Base-by-base conservation (phyloP, 2,329 filamentous ascomycete genomes). In the Aspergillus thermomutatus region DNA sequence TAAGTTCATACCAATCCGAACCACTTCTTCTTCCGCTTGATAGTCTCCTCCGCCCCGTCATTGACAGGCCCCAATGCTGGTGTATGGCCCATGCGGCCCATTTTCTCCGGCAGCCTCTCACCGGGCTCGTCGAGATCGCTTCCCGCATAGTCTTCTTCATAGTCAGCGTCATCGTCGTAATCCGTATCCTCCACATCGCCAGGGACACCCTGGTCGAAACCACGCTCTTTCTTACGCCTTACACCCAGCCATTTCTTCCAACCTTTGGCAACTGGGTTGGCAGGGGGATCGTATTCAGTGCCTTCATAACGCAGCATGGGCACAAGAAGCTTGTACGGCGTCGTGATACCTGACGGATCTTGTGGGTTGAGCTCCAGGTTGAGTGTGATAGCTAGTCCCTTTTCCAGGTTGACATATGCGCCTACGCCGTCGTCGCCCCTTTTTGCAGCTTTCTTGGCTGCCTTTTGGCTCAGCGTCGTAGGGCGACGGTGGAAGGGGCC, bases 331-430 rank as follows among this genome's bases (percentile, higher is more conserved):
- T 91, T 82, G 72, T 99, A 99, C 8, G 92, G 91, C 51, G 86
- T 84, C 0, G 94, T 99, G 61, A 91, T 91, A 14, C 94, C 95
- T 0, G 89, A 83, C 0, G 94, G 93, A 66, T 99, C 92, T 60
- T 85, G 86, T 47, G 90, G 84, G 66, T 88, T 92, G 59, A 97
- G 86, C 75, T 99, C 94, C 60, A 96, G 86, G 66, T 97, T 96
- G 46, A 99, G 76, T 51, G 86, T 89, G 37, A 99, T 87, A 63
- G 97, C 92, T 9, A 99, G 79, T 0, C 91, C 92, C 28, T 88
- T 89, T 69, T 94, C 85, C 0, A 97, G 80, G 68, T 96, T 86
- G 57, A 97, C 79, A 54, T 79, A 77, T 50, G 75, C 83, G 9
- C 83, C 81, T 46, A 80, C 79, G 19, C 79, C 78, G 43, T 81